phyloP scores from a whole-genome alignment of 768 basidiomycete species.

The Epithele typhae region DNA sequence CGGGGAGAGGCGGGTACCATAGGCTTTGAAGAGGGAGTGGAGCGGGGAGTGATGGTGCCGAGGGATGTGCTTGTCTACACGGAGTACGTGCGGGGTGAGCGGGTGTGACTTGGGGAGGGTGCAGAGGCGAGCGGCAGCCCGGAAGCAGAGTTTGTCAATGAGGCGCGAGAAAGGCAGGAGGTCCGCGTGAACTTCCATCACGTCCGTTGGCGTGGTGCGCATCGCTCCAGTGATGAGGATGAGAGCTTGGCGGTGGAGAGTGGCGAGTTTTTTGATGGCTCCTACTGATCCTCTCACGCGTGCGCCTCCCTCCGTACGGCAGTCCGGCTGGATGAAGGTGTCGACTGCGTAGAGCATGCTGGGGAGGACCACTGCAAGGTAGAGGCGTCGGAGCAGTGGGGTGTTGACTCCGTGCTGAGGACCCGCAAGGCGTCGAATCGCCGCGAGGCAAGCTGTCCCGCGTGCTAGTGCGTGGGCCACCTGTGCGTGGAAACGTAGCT shows the following conservation, averaged over 20 bases:
- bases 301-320: neutral
- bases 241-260: slow-evolving; percentile 19
- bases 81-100: slow-evolving; percentile 2
- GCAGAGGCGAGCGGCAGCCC: slow-evolving; percentile 9
- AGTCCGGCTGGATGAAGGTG: neutral
- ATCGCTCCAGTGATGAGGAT: slow-evolving; percentile 21
- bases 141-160: slow-evolving; percentile 11
- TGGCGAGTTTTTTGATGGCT: slow-evolving; percentile 7
- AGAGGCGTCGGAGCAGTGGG: slow-evolving; percentile 18
- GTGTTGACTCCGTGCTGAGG: slow-evolving; percentile 15
- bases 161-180: slow-evolving; percentile 16
- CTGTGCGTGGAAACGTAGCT: slow-evolving; percentile 23
- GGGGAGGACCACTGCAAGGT: slow-evolving; percentile 20
- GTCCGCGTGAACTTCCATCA: slow-evolving; percentile 17
- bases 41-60: slow-evolving; percentile 16
- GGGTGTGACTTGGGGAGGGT: slow-evolving; percentile 21
- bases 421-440: slow-evolving; percentile 18
- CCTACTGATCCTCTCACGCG: neutral
- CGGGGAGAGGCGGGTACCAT: slow-evolving; percentile 2
- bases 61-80: slow-evolving; percentile 1
- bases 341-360: slow-evolving; percentile 26
- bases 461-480: slow-evolving; percentile 16
- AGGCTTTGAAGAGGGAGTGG: slow-evolving; percentile 16
- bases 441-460: slow-evolving; percentile 15
- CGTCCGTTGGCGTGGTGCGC: slow-evolving; percentile 19